Evolutionary conservation across 805 yeast genomes (phyloP).

Genomic region (Debaryomyces castellii): DNA sequence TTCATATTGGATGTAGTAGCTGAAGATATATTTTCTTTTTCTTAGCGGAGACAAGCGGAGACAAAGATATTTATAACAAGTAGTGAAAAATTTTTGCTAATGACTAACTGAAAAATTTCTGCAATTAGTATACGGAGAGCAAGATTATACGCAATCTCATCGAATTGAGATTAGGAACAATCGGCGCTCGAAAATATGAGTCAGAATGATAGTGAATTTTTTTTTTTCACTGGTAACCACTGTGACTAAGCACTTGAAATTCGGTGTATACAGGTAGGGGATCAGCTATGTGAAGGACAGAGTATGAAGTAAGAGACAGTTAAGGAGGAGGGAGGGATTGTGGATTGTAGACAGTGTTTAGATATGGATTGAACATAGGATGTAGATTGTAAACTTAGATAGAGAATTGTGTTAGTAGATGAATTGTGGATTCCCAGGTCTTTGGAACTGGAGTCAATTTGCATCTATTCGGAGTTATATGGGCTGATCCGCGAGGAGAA

Average conservation of each 20-base stretch:
- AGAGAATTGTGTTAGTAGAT: too few species aligned
- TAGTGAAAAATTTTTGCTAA: constrained; percentile 1
- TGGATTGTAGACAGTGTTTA: not conserved
- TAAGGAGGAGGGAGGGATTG: not conserved
- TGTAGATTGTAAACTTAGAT: too few species aligned
- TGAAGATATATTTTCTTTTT: not conserved
- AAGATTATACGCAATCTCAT: constrained; percentile 1
- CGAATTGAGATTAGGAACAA: not conserved
- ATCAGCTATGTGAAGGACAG: not conserved
- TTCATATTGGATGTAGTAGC: constrained; percentile 4
- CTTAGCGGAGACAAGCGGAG: not conserved
- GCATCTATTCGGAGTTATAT: too few species aligned
- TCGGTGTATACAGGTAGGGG: not conserved
- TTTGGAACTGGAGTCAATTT: too few species aligned
- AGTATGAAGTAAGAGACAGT: not conserved
- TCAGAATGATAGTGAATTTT: constrained; percentile 1
- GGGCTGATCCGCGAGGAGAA: too few species aligned
- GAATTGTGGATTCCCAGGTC: too few species aligned
- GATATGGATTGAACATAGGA: not conserved
- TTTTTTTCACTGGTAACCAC: not conserved
- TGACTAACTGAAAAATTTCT: constrained; percentile 2
- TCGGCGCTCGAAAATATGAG: constrained; percentile 3
- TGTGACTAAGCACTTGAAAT: not conserved
- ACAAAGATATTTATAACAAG: not conserved
- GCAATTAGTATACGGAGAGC: not conserved